Percentiles rank a stretch among this genome's conserved stretches.
Conservation (phyloP, 2,329 filamentous ascomycete genomes). For the Penicillium sp. region DNA sequence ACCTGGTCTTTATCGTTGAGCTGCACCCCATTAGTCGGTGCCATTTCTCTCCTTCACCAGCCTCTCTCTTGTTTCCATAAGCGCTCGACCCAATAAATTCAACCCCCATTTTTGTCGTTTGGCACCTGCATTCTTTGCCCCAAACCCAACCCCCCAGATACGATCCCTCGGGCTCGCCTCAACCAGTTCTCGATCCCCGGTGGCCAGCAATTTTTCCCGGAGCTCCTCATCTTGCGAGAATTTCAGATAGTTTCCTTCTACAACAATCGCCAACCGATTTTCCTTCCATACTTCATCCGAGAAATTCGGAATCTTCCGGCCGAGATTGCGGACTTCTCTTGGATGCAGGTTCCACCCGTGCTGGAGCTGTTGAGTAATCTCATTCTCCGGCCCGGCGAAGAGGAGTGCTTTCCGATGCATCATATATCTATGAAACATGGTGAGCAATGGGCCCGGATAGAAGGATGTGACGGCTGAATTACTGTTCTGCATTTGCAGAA, state of each 20-base stretch:
- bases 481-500: conserved; percentile 15
- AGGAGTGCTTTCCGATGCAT: conserved; percentile 13
- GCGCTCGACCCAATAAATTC: conserved; percentile 11
- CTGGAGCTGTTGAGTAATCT: conserved; percentile 3
- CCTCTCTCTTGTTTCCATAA: conserved; percentile 8
- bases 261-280: conserved; percentile 8
- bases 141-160: conserved; percentile 11
- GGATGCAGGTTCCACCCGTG: conserved; percentile 12
- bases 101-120: neutral
- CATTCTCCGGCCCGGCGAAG: conserved; percentile 1
- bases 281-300: conserved; percentile 1
- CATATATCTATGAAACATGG: neutral
- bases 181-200: conserved; percentile 12
- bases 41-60: conserved; percentile 8
- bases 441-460: too few relatives aligned
- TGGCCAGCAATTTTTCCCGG: neutral
- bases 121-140: neutral
- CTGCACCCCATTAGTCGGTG: too few relatives aligned
- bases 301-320: conserved; percentile 12
- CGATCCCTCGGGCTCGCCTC: conserved; percentile 12
- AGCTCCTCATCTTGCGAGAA: conserved; percentile 12
- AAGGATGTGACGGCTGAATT: neutral
- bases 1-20: too few relatives aligned
- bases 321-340: conserved; percentile 1
- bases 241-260: conserved; percentile 10